Conservation (phyloP, 2,329 filamentous ascomycete genomes). For the Proliferodiscus dingleyae region DNA sequence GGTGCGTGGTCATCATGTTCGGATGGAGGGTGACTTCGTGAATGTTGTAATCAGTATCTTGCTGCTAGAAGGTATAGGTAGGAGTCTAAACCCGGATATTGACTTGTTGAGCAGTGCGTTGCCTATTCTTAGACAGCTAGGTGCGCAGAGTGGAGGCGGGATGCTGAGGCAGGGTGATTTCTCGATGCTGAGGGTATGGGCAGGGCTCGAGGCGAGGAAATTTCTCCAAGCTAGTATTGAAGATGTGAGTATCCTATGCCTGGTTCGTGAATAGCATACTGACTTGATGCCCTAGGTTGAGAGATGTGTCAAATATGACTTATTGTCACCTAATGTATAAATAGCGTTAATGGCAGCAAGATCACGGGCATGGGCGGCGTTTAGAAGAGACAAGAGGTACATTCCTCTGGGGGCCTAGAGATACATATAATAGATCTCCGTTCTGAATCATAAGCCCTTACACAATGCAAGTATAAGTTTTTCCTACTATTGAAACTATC, state of each 20-base stretch:
- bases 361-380: too few species aligned
- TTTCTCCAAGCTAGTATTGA: conserved; percentile 89
- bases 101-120: conserved; percentile 83
- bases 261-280: too few species aligned
- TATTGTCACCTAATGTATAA: too few species aligned
- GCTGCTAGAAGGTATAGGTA: conserved; percentile 87
- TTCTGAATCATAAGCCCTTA: too few species aligned
- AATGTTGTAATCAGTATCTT: conserved; percentile 96
- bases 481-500: too few species aligned
- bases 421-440: too few species aligned
- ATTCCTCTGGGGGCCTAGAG: too few species aligned
- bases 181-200: conserved; percentile 86
- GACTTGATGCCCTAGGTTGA: too few species aligned
- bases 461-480: too few species aligned
- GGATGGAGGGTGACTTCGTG: conserved; percentile 94
- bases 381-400: too few species aligned
- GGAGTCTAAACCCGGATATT: conserved; percentile 77
- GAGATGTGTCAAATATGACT: too few species aligned
- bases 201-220: conserved; percentile 79
- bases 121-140: conserved; percentile 83
- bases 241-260: conserved; percentile 63
- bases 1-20: conserved; percentile 88
- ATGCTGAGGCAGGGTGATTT: conserved; percentile 70
- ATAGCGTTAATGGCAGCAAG: too few species aligned
- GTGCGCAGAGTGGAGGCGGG: conserved; percentile 67